These are phyloP conservation scores for Cyberlindnera mississippiensis DNA, from an alignment of 805 yeast genomes.

Conservation along the genomic window DNA sequence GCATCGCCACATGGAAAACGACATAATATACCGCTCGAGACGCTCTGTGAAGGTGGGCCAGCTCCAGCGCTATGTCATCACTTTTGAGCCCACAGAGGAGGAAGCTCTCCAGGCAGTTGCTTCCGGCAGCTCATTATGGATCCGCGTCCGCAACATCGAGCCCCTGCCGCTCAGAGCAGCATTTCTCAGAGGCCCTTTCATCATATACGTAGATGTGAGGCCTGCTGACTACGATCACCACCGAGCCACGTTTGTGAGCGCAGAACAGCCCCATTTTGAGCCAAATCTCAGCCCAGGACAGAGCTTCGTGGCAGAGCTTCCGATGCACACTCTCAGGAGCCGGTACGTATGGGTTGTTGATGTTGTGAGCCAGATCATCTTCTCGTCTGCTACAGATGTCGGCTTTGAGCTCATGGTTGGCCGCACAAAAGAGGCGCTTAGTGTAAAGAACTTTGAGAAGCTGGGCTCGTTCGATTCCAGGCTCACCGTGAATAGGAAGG, in stretches of 20 bases:
- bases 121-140: conserved; percentile 38
- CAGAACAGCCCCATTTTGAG: conserved; percentile 73
- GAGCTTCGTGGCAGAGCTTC: conserved; percentile 52
- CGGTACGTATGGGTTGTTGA: conserved; percentile 68
- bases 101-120: conserved; percentile 13
- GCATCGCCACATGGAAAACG: too few relatives aligned
- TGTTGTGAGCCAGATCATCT: conserved; percentile 65
- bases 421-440: conserved; percentile 31
- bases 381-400: conserved; percentile 56
- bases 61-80: conserved; percentile 49
- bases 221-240: conserved; percentile 50
- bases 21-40: conserved; percentile 33
- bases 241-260: conserved; percentile 53
- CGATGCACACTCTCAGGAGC: conserved; percentile 58
- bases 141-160: conserved; percentile 61
- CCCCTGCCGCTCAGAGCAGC: conserved; percentile 65
- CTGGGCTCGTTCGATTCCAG: conserved; percentile 30
- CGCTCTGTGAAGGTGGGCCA: conserved; percentile 47
- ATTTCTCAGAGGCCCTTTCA: conserved; percentile 69
- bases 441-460: conserved; percentile 24
- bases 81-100: conserved; percentile 29
- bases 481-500: conserved; percentile 47
- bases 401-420: conserved; percentile 60
- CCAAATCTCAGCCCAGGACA: conserved; percentile 72
- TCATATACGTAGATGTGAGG: conserved; percentile 67